These are phyloP conservation scores for Stagonosporopsis cucurbitacearum DNA, from an alignment of 2,329 filamentous ascomycete species.

Conservation along the genomic window DNA sequence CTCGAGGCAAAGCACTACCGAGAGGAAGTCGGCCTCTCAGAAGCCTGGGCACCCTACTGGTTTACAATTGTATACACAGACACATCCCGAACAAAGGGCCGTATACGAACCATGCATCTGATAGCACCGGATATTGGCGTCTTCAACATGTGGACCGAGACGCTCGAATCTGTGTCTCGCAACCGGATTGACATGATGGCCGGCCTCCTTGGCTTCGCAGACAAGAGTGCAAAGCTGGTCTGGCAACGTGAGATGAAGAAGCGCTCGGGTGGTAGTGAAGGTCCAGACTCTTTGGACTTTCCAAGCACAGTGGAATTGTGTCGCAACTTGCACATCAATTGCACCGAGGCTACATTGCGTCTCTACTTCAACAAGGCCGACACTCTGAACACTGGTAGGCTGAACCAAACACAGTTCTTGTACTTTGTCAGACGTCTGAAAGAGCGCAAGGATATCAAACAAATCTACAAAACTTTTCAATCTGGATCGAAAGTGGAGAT, in stretches of 20 bases:
- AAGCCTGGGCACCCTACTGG: slow-evolving; percentile 73
- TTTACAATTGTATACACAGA: slow-evolving; percentile 90
- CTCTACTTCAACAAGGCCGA: slow-evolving; percentile 78
- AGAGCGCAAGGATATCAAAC: slow-evolving; percentile 78
- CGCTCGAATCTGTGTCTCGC: slow-evolving; percentile 81
- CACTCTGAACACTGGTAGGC: slow-evolving; percentile 64
- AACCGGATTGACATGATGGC: slow-evolving; percentile 91
- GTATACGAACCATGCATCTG: slow-evolving; percentile 82
- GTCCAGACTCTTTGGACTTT: slow-evolving; percentile 77
- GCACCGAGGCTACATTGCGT: slow-evolving; percentile 74
- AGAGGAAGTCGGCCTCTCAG: slow-evolving; percentile 76
- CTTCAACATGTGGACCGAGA: slow-evolving; percentile 81
- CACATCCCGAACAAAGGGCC: slow-evolving; percentile 76
- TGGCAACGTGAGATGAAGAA: slow-evolving; percentile 86
- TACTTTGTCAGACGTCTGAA: slow-evolving; percentile 84
- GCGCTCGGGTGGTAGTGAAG: slow-evolving; percentile 59
- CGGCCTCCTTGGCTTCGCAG: slow-evolving; percentile 76
- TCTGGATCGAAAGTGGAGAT: slow-evolving; percentile 67
- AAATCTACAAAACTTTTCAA: slow-evolving; percentile 69
- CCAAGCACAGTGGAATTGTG: slow-evolving; percentile 82
- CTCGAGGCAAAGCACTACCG: slow-evolving; percentile 87
- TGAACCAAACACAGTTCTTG: slow-evolving; percentile 83
- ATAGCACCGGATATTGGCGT: slow-evolving; percentile 76
- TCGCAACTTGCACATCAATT: slow-evolving; percentile 90
- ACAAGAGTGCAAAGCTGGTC: slow-evolving; percentile 80